Evolutionary conservation across 441 rosid species (phyloP).

Genomic region (Croton setiger): DNA sequence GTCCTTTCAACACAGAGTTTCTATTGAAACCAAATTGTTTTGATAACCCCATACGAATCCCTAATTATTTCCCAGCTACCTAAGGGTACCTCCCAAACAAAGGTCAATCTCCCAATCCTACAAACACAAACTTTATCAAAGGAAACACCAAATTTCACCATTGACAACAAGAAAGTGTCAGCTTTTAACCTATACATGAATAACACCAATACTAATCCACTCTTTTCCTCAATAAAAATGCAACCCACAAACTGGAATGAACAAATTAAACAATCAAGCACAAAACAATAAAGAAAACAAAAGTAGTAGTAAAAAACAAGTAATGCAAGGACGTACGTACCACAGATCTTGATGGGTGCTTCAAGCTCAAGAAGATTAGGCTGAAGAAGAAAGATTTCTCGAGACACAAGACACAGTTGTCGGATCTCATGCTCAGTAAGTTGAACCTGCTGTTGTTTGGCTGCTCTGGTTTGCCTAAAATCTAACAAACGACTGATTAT

Average conservation of each 20-base stretch:
- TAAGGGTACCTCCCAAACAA: background rate
- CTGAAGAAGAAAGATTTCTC: constrained; percentile 77
- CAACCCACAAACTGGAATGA: background rate
- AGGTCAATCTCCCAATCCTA: background rate
- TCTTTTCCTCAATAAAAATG: background rate
- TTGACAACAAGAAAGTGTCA: background rate
- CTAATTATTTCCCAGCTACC: background rate
- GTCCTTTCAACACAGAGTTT: background rate
- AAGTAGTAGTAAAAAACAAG: background rate
- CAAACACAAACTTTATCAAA: background rate
- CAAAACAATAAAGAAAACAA: background rate
- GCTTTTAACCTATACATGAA: background rate
- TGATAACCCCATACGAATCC: background rate
- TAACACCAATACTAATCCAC: background rate
- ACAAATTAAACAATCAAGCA: background rate
- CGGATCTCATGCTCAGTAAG: constrained; percentile 90
- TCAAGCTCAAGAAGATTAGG: constrained; percentile 91
- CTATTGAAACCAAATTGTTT: background rate
- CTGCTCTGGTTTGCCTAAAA: constrained; percentile 60
- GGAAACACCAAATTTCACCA: background rate
- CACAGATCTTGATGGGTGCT: constrained; percentile 98
- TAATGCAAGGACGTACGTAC: constrained; percentile 31
- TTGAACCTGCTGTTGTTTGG: constrained; percentile 67
- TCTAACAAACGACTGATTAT: constrained; percentile 68
- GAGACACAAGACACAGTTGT: constrained; percentile 63